These are phyloP conservation scores for Saccharomycopsis fibuligera DNA, from an alignment of 805 yeast genomes.

Conservation along the genomic window DNA sequence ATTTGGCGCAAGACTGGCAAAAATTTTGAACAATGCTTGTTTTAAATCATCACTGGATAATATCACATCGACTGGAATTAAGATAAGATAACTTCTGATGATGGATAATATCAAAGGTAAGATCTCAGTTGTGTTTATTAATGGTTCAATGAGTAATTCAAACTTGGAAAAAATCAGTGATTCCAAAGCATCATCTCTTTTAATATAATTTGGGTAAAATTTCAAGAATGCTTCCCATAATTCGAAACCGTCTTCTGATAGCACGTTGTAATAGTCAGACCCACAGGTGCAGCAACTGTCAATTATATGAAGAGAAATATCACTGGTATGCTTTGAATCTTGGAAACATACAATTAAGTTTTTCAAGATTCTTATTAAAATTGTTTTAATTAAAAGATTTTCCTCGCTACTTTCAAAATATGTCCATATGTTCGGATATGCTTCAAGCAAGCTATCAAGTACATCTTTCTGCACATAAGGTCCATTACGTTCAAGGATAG, in stretches of 20 bases:
- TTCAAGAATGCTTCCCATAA: constrained; percentile 70
- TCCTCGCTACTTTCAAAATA: constrained; percentile 29
- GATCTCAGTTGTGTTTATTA: constrained; percentile 69
- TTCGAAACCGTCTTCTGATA: constrained; percentile 83
- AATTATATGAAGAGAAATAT: constrained; percentile 60
- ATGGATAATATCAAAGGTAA: constrained; percentile 58
- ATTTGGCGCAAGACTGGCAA: constrained; percentile 47
- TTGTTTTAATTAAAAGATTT: constrained; percentile 43
- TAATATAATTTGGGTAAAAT: constrained; percentile 40
- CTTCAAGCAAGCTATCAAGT: constrained; percentile 7
- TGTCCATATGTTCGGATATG: constrained; percentile 32
- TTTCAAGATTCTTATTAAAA: constrained; percentile 49
- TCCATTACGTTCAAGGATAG: constrained; percentile 14
- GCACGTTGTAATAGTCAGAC: constrained; percentile 46
- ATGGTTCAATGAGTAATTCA: constrained; percentile 48
- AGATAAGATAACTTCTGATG: constrained; percentile 53
- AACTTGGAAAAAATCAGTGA: constrained; percentile 40
- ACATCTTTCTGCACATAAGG: background rate
- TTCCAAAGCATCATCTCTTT: constrained; percentile 25
- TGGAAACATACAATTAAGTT: constrained; percentile 49
- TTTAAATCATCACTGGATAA: constrained; percentile 34
- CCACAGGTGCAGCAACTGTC: constrained; percentile 53
- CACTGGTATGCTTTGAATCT: constrained; percentile 42
- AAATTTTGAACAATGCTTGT: constrained; percentile 32
- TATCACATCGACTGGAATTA: constrained; percentile 34